Percentiles rank a stretch among this genome's conserved stretches.
These are phyloP conservation scores for Pelargonium citronellum DNA, from an alignment of 441 rosid species.

Conservation along the genomic window DNA sequence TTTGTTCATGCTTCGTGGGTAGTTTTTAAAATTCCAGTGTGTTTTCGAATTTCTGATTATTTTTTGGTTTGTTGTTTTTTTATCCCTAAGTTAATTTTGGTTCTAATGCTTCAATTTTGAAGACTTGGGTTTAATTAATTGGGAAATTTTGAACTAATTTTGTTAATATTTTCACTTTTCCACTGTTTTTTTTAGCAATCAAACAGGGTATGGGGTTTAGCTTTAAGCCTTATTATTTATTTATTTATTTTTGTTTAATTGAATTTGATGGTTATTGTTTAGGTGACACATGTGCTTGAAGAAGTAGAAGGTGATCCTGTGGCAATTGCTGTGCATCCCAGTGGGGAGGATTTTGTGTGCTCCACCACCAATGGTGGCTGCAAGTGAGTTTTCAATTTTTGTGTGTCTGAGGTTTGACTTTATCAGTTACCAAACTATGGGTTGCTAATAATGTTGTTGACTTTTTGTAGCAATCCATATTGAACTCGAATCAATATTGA, in stretches of 20 bases:
- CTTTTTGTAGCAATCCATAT: not conserved
- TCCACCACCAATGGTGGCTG: conserved; percentile 76
- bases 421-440: not conserved
- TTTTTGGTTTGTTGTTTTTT: not conserved
- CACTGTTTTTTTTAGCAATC: not conserved
- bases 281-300: conserved; percentile 62
- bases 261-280: not conserved
- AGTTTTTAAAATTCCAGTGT: too few relatives aligned
- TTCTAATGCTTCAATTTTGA: too few relatives aligned
- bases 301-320: conserved; percentile 67
- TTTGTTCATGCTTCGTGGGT: not conserved
- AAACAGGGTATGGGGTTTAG: not conserved
- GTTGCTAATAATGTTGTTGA: not conserved
- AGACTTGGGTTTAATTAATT: not conserved
- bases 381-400: conserved; percentile 48
- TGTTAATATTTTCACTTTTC: not conserved
- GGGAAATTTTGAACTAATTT: not conserved
- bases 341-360: conserved; percentile 73
- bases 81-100: too few relatives aligned
- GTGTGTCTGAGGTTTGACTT: not conserved
- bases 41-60: not conserved
- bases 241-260: not conserved
- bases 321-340: conserved; percentile 68
- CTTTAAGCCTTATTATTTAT: not conserved
- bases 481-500: not conserved